A percentile compares a stretch with the other conserved stretches of the same genome.
Evolutionary conservation across 805 yeast genomes (phyloP).

Genomic region (Starmerella potacharoeniae): DNA sequence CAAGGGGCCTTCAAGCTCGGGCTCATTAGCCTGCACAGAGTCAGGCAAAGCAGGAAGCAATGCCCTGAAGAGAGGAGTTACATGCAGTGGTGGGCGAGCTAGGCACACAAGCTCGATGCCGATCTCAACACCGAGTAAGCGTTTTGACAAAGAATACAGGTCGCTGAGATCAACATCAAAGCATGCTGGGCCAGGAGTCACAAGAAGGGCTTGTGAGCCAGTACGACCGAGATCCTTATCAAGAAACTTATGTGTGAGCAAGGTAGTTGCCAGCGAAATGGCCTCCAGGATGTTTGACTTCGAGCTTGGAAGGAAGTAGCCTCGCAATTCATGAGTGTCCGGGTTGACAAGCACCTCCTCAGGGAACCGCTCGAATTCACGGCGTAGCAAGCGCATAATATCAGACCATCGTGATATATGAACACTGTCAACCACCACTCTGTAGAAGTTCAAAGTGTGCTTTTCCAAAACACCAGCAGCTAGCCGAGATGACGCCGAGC

Average conservation of each 20-base stretch:
- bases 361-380: constrained; percentile 74
- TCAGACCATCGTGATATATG: constrained; percentile 80
- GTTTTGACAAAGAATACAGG: constrained; percentile 60
- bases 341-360: constrained; percentile 51
- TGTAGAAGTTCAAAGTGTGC: constrained; percentile 68
- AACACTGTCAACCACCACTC: constrained; percentile 93
- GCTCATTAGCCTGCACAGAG: constrained; percentile 26
- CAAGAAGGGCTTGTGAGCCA: constrained; percentile 74
- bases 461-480: constrained; percentile 44
- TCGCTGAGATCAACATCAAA: constrained; percentile 82
- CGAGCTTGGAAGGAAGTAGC: constrained; percentile 68
- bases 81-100: constrained; percentile 83
- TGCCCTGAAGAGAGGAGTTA: constrained; percentile 87
- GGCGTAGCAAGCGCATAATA: constrained; percentile 75
- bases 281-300: constrained; percentile 87
- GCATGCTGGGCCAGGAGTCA: constrained; percentile 88
- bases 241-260: constrained; percentile 63
- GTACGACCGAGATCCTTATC: constrained; percentile 84
- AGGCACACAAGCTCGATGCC: constrained; percentile 83
- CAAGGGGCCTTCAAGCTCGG: constrained; percentile 33
- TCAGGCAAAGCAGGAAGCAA: constrained; percentile 48
- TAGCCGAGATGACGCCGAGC: background rate
- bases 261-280: constrained; percentile 67
- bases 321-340: constrained; percentile 38
- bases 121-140: constrained; percentile 65